phyloP scores from a whole-genome alignment of 768 basidiomycete species.

The Austroboletus eburneus region DNA sequence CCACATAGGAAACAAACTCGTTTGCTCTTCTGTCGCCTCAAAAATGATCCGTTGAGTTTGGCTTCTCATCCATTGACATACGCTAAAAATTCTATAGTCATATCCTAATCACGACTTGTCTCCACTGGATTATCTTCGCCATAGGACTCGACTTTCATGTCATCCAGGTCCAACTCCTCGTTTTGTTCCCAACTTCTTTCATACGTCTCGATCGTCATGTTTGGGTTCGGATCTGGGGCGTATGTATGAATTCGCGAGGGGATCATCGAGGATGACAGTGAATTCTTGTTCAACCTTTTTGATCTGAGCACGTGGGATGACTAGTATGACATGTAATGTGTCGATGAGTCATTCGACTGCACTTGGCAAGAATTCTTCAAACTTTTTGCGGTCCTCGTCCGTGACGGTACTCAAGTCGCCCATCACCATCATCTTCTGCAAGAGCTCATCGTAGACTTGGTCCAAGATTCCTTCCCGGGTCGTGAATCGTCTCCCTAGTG shows the following conservation, averaged over 20 bases:
- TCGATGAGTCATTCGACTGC: constrained; percentile 42
- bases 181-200: constrained; percentile 88
- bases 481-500: constrained; percentile 95
- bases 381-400: constrained; percentile 49
- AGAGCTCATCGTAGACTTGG: constrained; percentile 93
- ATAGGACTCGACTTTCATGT: constrained; percentile 70
- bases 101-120: not conserved
- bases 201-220: constrained; percentile 81
- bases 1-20: no score
- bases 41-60: not conserved
- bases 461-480: constrained; percentile 93
- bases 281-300: constrained; percentile 77
- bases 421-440: constrained; percentile 74
- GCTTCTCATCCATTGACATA: not conserved
- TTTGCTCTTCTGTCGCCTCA: no score
- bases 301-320: constrained; percentile 42
- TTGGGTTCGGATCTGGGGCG: constrained; percentile 95
- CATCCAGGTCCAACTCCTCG: constrained; percentile 90
- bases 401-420: constrained; percentile 55
- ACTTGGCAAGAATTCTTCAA: constrained; percentile 81
- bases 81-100: not conserved
- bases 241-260: constrained; percentile 94
- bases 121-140: constrained; percentile 8
- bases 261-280: constrained; percentile 93
- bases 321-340: not conserved